Conservation (phyloP, 2,329 filamentous ascomycete species). For the Fusarium sororula region DNA sequence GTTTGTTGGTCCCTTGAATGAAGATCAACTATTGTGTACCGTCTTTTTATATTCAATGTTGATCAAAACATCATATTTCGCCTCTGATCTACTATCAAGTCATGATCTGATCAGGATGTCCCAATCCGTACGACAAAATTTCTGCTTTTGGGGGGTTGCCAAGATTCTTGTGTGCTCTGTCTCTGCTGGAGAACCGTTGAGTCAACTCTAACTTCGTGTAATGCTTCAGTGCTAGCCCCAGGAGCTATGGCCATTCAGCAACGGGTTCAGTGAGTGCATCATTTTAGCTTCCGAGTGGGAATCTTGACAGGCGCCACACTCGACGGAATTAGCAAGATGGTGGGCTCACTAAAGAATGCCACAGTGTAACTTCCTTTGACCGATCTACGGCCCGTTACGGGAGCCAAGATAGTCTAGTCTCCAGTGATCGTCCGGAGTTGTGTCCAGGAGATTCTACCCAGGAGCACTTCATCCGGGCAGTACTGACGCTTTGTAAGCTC, state of each 20-base stretch:
- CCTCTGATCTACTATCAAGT: neutral
- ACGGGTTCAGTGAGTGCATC: neutral
- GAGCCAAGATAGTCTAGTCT: neutral
- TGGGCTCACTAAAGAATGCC: conserved; percentile 3
- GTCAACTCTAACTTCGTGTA: neutral
- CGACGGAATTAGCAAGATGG: conserved; percentile 15
- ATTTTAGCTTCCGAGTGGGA: conserved; percentile 19
- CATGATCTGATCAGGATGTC: neutral
- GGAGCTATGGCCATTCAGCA: conserved; percentile 9
- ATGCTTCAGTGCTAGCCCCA: conserved; percentile 13
- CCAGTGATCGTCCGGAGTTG: neutral
- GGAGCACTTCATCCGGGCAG: neutral
- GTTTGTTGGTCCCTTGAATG: conserved; percentile 1
- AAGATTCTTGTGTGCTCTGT: neutral
- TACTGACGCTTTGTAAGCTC: neutral
- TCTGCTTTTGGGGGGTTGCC: neutral
- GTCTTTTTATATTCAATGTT: neutral
- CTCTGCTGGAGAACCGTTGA: conserved; percentile 1
- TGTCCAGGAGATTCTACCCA: neutral
- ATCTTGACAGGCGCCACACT: conserved; percentile 10
- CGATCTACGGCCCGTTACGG: conserved; percentile 5
- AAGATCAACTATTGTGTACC: neutral
- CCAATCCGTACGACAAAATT: neutral
- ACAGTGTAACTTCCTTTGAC: neutral
- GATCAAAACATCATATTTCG: neutral